phyloP scores from a whole-genome alignment of 768 basidiomycete species.

The Cytidiella melzeri region DNA sequence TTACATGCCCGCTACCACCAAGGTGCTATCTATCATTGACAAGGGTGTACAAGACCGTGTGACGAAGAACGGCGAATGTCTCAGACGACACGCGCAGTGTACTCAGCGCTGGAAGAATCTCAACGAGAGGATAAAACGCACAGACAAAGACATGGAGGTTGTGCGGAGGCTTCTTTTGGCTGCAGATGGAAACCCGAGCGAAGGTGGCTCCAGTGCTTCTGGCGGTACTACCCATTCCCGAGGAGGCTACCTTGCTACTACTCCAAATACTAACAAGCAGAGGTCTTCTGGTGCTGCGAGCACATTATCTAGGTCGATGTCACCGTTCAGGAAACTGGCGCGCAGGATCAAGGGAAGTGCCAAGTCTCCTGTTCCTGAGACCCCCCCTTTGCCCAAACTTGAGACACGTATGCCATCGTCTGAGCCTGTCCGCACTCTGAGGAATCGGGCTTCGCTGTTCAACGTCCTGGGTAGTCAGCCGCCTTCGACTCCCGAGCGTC shows the following conservation, averaged over 20 bases:
- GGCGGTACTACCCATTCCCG: constrained; percentile 33
- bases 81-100: constrained; percentile 85
- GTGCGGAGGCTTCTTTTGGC: constrained; percentile 53
- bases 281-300: constrained; percentile 34
- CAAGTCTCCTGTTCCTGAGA: constrained; percentile 30
- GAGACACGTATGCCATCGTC: constrained; percentile 45
- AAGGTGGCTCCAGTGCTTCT: constrained; percentile 65
- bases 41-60: constrained; percentile 90
- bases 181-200: constrained; percentile 50
- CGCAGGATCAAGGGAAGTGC: constrained; percentile 53
- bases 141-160: constrained; percentile 77
- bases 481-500: constrained; percentile 51
- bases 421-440: constrained; percentile 46
- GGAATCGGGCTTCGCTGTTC: constrained; percentile 63
- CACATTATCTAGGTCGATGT: constrained; percentile 69
- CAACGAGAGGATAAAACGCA: constrained; percentile 70
- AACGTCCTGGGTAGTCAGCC: constrained; percentile 38
- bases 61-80: constrained; percentile 94
- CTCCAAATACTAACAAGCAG: constrained; percentile 48
- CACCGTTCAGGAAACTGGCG: constrained; percentile 75
- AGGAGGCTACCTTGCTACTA: constrained; percentile 54
- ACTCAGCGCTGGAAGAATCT: constrained; percentile 80
- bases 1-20: constrained; percentile 90
- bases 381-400: constrained; percentile 38
- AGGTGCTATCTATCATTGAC: constrained; percentile 89